Percentiles rank a stretch among this genome's conserved stretches.
Evolutionary conservation across 2,329 filamentous ascomycete genomes (phyloP).

Genomic region (Daldinia sp.): DNA sequence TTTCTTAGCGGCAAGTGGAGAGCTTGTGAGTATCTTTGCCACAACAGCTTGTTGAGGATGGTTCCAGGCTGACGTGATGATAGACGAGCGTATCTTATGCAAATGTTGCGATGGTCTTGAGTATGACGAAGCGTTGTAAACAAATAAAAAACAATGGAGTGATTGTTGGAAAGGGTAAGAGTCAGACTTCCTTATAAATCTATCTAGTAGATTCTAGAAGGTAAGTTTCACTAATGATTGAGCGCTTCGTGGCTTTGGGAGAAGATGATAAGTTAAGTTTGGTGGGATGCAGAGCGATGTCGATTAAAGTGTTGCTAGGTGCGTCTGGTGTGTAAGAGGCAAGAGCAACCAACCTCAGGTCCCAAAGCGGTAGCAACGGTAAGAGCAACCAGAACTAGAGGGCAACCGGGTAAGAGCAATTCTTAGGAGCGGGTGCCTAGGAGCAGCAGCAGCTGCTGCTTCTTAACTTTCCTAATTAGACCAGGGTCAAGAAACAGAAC

Average conservation of each 20-base stretch:
- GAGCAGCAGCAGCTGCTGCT: not conserved
- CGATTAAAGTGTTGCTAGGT: not conserved
- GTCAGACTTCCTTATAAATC: no score
- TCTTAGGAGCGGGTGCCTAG: not conserved
- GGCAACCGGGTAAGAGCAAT: not conserved
- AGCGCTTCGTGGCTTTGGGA: not conserved
- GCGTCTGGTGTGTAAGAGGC: not conserved
- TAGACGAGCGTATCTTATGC: not conserved
- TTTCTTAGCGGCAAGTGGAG: not conserved
- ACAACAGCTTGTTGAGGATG: not conserved
- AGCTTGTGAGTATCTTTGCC: no score
- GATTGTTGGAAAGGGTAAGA: not conserved
- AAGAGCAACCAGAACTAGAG: not conserved
- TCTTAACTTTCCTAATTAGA: not conserved
- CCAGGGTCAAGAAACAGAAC: not conserved
- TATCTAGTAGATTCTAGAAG: slow-evolving; percentile 3
- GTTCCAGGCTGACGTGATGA: not conserved
- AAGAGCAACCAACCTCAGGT: not conserved
- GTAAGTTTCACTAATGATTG: not conserved
- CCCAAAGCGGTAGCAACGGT: not conserved
- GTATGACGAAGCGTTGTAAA: not conserved
- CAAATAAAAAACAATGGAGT: not conserved
- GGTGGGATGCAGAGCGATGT: not conserved
- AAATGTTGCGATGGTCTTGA: not conserved
- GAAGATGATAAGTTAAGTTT: not conserved